These are phyloP conservation scores for Talaromyces proteolyticus DNA, from an alignment of 495 filamentous ascomycete species.

Conservation along the genomic window DNA sequence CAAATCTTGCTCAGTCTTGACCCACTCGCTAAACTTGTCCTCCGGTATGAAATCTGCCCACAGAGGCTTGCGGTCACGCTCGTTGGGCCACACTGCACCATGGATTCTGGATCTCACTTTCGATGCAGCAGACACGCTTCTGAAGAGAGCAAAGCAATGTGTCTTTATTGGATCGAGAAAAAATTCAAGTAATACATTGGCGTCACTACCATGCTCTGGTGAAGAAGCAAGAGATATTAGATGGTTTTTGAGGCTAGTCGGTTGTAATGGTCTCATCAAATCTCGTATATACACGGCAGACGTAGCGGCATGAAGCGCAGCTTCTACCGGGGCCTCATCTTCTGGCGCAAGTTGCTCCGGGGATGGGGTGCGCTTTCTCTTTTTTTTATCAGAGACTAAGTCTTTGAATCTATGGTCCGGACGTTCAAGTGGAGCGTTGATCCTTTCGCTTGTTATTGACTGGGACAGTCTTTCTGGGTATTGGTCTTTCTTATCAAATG, in stretches of 20 bases:
- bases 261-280: constrained; percentile 81
- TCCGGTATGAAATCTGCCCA: constrained; percentile 90
- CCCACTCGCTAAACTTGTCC: constrained; percentile 67
- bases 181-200: constrained; percentile 56
- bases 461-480: neutral
- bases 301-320: constrained; percentile 79
- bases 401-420: constrained; percentile 46
- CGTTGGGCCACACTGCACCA: constrained; percentile 75
- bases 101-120: constrained; percentile 76
- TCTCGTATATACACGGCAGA: constrained; percentile 84
- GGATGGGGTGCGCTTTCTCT: constrained; percentile 3
- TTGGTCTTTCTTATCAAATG: constrained; percentile 6
- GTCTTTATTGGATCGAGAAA: constrained; percentile 81
- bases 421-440: neutral
- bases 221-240: constrained; percentile 61
- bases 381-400: constrained; percentile 35
- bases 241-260: constrained; percentile 55
- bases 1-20: constrained; percentile 57
- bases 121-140: constrained; percentile 60
- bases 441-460: neutral
- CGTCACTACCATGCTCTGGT: constrained; percentile 39
- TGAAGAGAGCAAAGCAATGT: constrained; percentile 77
- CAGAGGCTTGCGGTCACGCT: constrained; percentile 74
- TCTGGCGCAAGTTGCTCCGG: constrained; percentile 9
- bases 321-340: constrained; percentile 46